These are phyloP conservation scores for Penicillium sp. DNA, from an alignment of 2,329 filamentous ascomycete genomes.

Conservation along the genomic window DNA sequence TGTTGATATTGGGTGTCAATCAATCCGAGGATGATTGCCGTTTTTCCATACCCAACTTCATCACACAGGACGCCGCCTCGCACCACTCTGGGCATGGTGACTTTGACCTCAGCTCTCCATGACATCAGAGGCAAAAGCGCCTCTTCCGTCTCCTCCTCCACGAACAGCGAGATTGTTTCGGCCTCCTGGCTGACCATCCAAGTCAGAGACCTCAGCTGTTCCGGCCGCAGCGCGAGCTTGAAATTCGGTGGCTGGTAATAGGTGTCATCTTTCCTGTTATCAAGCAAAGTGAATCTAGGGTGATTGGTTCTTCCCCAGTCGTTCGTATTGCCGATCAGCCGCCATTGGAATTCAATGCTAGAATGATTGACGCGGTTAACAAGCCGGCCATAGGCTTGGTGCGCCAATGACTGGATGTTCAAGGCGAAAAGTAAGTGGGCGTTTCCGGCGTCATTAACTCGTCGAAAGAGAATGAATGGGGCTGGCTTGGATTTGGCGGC, in stretches of 20 bases:
- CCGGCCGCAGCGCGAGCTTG: slow-evolving; percentile 47
- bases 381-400: slow-evolving; percentile 40
- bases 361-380: slow-evolving; percentile 12
- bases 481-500: slow-evolving; percentile 53
- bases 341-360: slow-evolving; percentile 46
- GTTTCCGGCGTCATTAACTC: slow-evolving; percentile 34
- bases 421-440: slow-evolving; percentile 46
- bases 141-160: slow-evolving; percentile 62
- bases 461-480: slow-evolving; percentile 47
- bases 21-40: slow-evolving; percentile 61
- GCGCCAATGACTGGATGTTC: slow-evolving; percentile 44
- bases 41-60: slow-evolving; percentile 70
- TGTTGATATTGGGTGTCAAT: slow-evolving; percentile 47
- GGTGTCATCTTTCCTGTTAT: slow-evolving; percentile 46
- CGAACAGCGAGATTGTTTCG: slow-evolving; percentile 45
- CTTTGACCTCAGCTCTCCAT: slow-evolving; percentile 62
- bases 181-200: slow-evolving; percentile 65
- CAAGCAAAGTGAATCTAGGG: slow-evolving; percentile 47
- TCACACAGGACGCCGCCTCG: slow-evolving; percentile 67
- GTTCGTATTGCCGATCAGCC: slow-evolving; percentile 52
- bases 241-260: slow-evolving; percentile 44
- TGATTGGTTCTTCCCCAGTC: slow-evolving; percentile 39
- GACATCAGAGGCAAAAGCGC: slow-evolving; percentile 53
- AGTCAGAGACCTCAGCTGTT: slow-evolving; percentile 58
- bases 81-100: slow-evolving; percentile 39